Evolutionary conservation across 257 asterid species (phyloP).

Genomic region (Solanum dulcamara): DNA sequence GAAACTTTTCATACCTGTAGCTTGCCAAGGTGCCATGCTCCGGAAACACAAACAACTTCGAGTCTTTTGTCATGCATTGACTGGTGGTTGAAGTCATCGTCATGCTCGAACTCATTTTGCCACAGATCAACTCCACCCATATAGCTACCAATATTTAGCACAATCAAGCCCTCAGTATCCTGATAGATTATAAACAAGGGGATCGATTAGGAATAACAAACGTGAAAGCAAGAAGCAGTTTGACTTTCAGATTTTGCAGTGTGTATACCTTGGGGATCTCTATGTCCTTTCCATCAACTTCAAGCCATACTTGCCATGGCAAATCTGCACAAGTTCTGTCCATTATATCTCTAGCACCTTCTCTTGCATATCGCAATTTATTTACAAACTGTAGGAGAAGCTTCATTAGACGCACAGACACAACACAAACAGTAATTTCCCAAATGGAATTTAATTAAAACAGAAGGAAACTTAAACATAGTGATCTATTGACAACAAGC

Average conservation of each 20-base stretch:
- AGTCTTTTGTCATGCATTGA: conserved; percentile 76
- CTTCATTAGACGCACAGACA: conserved; percentile 16
- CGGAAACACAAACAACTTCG: conserved; percentile 79
- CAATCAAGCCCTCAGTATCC: conserved; percentile 84
- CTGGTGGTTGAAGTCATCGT: conserved; percentile 62
- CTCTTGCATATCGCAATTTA: conserved; percentile 77
- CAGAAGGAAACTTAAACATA: neutral
- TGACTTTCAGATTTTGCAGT: neutral
- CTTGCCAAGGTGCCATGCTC: conserved; percentile 93
- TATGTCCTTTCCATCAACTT: conserved; percentile 64
- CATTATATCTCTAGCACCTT: conserved; percentile 86
- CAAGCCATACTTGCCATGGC: conserved; percentile 94
- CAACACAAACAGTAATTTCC: conserved; percentile 1
- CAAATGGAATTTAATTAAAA: neutral
- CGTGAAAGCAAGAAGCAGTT: neutral
- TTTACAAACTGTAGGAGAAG: conserved; percentile 52
- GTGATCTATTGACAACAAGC: neutral
- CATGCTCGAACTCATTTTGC: conserved; percentile 75
- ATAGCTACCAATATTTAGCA: conserved; percentile 84
- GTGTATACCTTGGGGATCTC: conserved; percentile 51
- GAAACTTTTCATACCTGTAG: conserved; percentile 47
- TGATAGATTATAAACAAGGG: conserved; percentile 12
- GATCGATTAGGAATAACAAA: conserved; percentile 1
- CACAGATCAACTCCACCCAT: conserved; percentile 94
- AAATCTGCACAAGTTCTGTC: conserved; percentile 88